Evolutionary conservation across 116 monocot genomes (phyloP).

Genomic region (Iris pallida): DNA sequence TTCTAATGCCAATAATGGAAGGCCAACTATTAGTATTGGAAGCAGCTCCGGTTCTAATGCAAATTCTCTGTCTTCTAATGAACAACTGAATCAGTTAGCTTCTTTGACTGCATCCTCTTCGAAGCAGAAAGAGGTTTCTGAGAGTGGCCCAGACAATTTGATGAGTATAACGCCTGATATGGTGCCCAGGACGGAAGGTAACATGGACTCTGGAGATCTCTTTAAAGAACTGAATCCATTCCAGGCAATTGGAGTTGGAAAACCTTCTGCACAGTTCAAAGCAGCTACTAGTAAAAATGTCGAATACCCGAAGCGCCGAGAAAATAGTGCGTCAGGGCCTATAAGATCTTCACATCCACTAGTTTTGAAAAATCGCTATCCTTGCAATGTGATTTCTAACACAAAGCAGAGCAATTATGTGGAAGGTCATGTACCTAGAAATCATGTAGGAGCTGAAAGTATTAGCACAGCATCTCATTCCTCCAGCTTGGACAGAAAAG

Average conservation of each 20-base stretch:
- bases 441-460: constrained; percentile 47
- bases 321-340: constrained; percentile 61
- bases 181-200: no score
- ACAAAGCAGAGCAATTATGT: constrained; percentile 45
- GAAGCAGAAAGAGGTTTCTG: constrained; percentile 23
- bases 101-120: constrained; percentile 27
- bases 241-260: constrained; percentile 32
- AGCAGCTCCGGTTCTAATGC: constrained; percentile 30
- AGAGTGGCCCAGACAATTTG: constrained; percentile 20
- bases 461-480: constrained; percentile 34
- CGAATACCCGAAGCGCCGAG: constrained; percentile 57
- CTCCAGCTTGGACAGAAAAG: no score
- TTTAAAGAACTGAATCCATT: constrained; percentile 96
- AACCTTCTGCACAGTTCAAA: constrained; percentile 30
- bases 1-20: constrained; percentile 20
- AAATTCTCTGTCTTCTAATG: constrained; percentile 12
- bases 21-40: constrained; percentile 33
- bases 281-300: constrained; percentile 34
- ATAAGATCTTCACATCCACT: constrained; percentile 62
- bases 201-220: constrained; percentile 44
- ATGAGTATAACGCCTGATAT: no score
- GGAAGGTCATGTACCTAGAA: constrained; percentile 50
- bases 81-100: constrained; percentile 22
- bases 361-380: constrained; percentile 79
- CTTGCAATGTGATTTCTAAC: constrained; percentile 67